These are phyloP conservation scores for Termitomyces sp. DNA, from an alignment of 768 basidiomycete genomes.

Conservation along the genomic window DNA sequence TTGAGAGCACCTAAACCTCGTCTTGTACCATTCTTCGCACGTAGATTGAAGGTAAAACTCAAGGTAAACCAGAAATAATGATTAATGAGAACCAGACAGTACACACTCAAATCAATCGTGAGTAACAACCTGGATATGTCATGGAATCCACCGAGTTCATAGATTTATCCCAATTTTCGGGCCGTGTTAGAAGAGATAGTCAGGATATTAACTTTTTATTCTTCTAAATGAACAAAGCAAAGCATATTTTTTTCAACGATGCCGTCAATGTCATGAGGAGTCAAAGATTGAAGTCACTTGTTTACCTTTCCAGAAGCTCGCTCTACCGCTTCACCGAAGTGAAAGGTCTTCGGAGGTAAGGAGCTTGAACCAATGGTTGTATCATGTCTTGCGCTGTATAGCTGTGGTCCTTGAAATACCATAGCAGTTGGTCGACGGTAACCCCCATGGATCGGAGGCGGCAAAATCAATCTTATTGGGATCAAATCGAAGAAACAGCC, in stretches of 20 bases:
- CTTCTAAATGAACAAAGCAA: too few relatives aligned
- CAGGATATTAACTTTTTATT: too few relatives aligned
- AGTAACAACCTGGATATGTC: conserved; percentile 35
- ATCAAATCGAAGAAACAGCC: conserved; percentile 15
- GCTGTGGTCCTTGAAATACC: conserved; percentile 2
- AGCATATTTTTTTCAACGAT: too few relatives aligned
- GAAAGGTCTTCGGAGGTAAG: conserved; percentile 9
- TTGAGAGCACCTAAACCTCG: conserved; percentile 47
- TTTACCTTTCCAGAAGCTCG: conserved; percentile 12
- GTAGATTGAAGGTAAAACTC: too few relatives aligned
- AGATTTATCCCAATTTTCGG: too few relatives aligned
- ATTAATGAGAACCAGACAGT: not conserved
- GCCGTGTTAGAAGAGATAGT: too few relatives aligned
- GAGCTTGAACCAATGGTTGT: not conserved
- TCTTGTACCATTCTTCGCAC: conserved; percentile 41
- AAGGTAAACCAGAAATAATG: not conserved
- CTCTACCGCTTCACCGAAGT: conserved; percentile 16
- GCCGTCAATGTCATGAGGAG: too few relatives aligned
- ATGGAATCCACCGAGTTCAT: conserved; percentile 25
- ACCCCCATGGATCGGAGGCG: conserved; percentile 15
- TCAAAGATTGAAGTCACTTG: not conserved
- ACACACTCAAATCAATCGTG: conserved; percentile 46
- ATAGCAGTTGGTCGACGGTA: conserved; percentile 6
- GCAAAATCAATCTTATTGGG: conserved; percentile 11
- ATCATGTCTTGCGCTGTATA: conserved; percentile 8